Evolutionary conservation across 169 alveolate genomes (phyloP).

Genomic region (Cryptosporidium andersoni): DNA sequence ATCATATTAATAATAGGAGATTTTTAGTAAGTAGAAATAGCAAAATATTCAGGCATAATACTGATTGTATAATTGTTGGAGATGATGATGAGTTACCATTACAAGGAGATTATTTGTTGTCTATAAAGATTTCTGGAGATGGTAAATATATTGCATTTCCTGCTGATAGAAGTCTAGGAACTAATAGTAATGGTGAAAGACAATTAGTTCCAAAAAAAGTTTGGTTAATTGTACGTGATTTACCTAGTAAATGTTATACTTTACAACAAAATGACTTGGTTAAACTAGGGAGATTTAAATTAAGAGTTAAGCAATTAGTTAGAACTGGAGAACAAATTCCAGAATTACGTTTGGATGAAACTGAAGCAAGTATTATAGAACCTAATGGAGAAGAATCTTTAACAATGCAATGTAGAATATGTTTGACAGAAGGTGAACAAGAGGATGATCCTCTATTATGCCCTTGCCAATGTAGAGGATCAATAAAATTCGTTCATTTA

Average conservation of each 20-base stretch:
- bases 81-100: slow-evolving; percentile 65
- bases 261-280: slow-evolving; percentile 90
- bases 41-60: slow-evolving; percentile 52
- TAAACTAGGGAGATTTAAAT: slow-evolving; percentile 91
- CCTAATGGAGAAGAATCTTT: slow-evolving; percentile 55
- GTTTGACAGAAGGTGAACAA: slow-evolving; percentile 89
- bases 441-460: slow-evolving; percentile 85
- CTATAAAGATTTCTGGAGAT: slow-evolving; percentile 55
- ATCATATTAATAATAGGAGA: slow-evolving; percentile 79
- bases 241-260: slow-evolving; percentile 82
- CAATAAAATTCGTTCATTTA: slow-evolving; percentile 92
- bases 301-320: slow-evolving; percentile 88
- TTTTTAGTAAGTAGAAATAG: slow-evolving; percentile 73
- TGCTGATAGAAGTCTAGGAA: slow-evolving; percentile 67
- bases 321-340: slow-evolving; percentile 63
- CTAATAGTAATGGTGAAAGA: slow-evolving; percentile 5
- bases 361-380: slow-evolving; percentile 49
- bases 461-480: slow-evolving; percentile 93
- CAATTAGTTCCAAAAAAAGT: slow-evolving; percentile 83
- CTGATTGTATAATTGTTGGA: slow-evolving; percentile 57
- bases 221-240: slow-evolving; percentile 89
- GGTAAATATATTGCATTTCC: slow-evolving; percentile 70
- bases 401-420: slow-evolving; percentile 89
- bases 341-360: slow-evolving; percentile 52
- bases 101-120: slow-evolving; percentile 56